Evolutionary conservation across 208 protist genomes (phyloP), one percentile per base, ranked within the genome.

Genomic region (Leishmania guyanensis): DNA sequence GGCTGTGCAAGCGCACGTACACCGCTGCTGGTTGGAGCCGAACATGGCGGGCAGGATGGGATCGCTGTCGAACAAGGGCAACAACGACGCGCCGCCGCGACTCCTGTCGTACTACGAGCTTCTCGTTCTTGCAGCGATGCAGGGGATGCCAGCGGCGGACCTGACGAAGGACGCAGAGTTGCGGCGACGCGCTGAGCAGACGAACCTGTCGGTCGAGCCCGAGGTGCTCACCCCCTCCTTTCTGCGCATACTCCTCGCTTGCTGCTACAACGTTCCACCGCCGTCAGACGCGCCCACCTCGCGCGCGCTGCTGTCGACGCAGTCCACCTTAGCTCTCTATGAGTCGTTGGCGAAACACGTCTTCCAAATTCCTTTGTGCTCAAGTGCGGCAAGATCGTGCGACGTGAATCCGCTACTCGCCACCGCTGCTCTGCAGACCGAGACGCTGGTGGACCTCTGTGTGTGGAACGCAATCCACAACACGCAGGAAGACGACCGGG

Each of bases 21-120:
- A 73, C 10, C 65, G 46, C 22, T 62, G 71, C 12, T 86, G 82
- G 77, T 53, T 71, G 12, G 60, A 65, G 9, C 54, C n/a, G 33
- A 46, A 8, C 16, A 46, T 33, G 0, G 50, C 43, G 14, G 72
- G 16, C 16, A 26, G 16, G 10, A 29, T 36, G 20, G 39, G 17
- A n/a, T 46, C 14, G 17, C 39, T 39, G 5, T 46, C n/a, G 33
- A n/a, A 3, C 14, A 43, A 46, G 64, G 10, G n/a, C 33, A 50
- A 16, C 26, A 9, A 51, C 53, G 75, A 22, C 48, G 75, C 12
- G 75, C 50, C 39, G 33, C 60, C 83, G 20, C 54, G 16, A 16
- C 39, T 89, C 62, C 70, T 97, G 43, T 95, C 91, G 26, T 97
- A 91, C 80, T 92, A 87, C 75, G 86, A 97, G 75, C 86, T 97